phyloP scores from a whole-genome alignment of 148 eudicot species.

The Rhododendron simsii region DNA sequence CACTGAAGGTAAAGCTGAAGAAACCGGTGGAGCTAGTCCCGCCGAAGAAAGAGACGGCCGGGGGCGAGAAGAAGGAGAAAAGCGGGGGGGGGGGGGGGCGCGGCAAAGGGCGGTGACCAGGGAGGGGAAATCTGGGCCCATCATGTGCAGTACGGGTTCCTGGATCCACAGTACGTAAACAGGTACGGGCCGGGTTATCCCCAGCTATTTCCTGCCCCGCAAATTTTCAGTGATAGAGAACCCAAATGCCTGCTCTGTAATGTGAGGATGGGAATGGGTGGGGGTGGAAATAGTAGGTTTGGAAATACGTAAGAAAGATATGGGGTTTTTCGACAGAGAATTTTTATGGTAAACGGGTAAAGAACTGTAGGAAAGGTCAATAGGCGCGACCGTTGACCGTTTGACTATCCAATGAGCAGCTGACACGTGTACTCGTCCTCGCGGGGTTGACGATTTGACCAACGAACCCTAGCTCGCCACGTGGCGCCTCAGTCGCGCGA shows the following conservation, averaged over 20 bases:
- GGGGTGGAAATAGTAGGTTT: background rate
- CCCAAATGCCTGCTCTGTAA: conserved; percentile 21
- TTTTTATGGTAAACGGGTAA: background rate
- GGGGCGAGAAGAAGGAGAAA: background rate
- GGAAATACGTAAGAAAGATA: background rate
- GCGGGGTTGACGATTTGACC: too few species aligned
- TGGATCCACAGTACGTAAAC: background rate
- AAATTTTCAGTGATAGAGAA: conserved; percentile 23
- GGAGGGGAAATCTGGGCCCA: background rate
- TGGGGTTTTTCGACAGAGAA: background rate
- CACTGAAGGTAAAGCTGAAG: conserved; percentile 40
- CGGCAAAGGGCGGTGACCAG: background rate
- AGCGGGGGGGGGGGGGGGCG: background rate
- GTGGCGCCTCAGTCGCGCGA: too few species aligned
- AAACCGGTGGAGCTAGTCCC: conserved; percentile 51
- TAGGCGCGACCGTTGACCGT: too few species aligned
- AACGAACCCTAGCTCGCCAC: too few species aligned
- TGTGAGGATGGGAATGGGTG: background rate
- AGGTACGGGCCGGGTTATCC: conserved; percentile 4
- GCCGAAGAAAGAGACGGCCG: conserved; percentile 38
- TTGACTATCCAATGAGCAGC: too few species aligned
- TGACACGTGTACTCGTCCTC: too few species aligned
- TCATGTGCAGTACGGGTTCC: background rate
- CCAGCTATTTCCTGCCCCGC: background rate
- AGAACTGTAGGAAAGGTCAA: too few species aligned